Percentiles rank a stretch among this genome's conserved stretches.
Conservation (phyloP, 192 early-diverging fungal genomes). For the Neocallimastix lanati region DNA sequence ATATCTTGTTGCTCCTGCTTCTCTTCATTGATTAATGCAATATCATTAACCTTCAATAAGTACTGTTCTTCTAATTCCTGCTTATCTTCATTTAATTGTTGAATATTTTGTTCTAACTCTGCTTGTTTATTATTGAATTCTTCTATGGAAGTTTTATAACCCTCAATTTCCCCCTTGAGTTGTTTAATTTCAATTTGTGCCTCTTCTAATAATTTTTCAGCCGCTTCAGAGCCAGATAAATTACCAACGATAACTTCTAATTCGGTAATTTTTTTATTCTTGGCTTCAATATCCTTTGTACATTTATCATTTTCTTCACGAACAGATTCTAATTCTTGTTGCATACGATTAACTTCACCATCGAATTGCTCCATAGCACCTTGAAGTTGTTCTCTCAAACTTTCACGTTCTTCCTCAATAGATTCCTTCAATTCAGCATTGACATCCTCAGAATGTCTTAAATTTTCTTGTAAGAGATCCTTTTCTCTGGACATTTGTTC, state of each 20-base stretch:
- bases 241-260: not conserved
- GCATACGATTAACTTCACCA: not conserved
- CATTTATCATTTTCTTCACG: not conserved
- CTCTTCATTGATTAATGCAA: not conserved
- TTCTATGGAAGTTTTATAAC: not conserved
- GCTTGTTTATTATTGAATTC: not conserved
- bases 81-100: not conserved
- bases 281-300: not conserved
- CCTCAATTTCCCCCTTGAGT: not conserved
- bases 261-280: not conserved
- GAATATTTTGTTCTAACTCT: not conserved
- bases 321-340: not conserved
- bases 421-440: not conserved
- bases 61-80: not conserved
- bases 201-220: not conserved
- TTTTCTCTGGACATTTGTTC: not conserved
- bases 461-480: not conserved
- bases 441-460: not conserved
- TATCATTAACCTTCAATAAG: not conserved
- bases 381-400: not conserved
- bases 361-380: not conserved
- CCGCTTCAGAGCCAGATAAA: not conserved
- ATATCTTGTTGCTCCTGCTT: not conserved
- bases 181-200: not conserved
- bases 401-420: not conserved